Evolutionary conservation across 2,329 filamentous ascomycete species (phyloP).

Genomic region (Colletotrichum lini): DNA sequence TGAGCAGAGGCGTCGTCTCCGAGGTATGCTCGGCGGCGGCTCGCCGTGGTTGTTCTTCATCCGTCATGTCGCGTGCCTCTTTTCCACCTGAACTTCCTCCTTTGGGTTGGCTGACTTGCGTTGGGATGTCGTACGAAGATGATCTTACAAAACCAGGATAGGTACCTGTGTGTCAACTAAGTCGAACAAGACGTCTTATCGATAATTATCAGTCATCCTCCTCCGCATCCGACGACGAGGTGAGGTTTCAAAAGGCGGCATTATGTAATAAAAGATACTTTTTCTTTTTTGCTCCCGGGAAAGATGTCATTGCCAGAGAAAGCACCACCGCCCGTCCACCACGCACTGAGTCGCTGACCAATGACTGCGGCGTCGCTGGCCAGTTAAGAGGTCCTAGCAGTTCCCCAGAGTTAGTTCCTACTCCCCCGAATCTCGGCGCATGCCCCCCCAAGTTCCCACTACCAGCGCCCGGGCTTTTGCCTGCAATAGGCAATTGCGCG

Average conservation of each 20-base stretch:
- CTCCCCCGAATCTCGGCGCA: constrained; percentile 32
- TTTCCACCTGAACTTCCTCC: not conserved
- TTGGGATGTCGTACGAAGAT: not conserved
- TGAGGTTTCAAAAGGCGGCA: not conserved
- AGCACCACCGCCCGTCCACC: not conserved
- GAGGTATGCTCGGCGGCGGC: constrained; percentile 18
- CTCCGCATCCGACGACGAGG: not conserved
- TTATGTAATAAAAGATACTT: not conserved
- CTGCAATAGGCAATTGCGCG: constrained; percentile 27
- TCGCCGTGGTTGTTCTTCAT: constrained; percentile 31
- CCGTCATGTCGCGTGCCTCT: constrained; percentile 18
- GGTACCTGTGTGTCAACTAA: not conserved
- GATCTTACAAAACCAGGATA: not conserved
- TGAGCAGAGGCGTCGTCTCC: constrained; percentile 42
- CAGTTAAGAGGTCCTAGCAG: constrained; percentile 1
- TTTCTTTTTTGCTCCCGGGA: not conserved
- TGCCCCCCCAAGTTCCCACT: constrained; percentile 7
- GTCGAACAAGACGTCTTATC: not conserved
- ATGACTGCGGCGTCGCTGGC: not conserved
- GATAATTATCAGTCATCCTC: not conserved
- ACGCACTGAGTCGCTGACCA: not conserved
- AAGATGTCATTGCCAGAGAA: constrained; percentile 1
- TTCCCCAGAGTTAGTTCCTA: not conserved
- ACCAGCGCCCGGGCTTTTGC: constrained; percentile 19
- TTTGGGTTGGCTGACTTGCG: not conserved